Evolutionary conservation across 768 basidiomycete species (phyloP).

Genomic region (Nidularia sp.): DNA sequence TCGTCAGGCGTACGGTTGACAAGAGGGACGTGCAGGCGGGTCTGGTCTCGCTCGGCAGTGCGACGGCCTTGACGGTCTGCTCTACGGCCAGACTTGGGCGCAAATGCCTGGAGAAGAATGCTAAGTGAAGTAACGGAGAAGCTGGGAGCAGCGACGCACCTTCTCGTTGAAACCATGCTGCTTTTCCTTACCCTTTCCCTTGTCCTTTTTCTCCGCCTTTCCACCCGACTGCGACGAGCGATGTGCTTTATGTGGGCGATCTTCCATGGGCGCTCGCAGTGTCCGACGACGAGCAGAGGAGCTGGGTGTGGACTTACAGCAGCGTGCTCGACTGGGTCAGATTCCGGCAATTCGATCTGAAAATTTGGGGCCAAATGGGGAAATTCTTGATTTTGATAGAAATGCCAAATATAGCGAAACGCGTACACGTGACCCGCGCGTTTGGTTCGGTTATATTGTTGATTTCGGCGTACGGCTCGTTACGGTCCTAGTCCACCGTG

Average conservation of each 20-base stretch:
- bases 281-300: background rate
- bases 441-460: slow-evolving; percentile 1
- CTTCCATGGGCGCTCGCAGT: slow-evolving; percentile 45
- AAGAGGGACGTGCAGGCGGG: slow-evolving; percentile 91
- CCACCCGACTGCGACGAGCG: slow-evolving; percentile 64
- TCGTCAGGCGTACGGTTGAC: slow-evolving; percentile 92
- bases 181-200: slow-evolving; percentile 65
- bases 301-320: background rate
- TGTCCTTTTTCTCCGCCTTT: slow-evolving; percentile 73
- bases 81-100: slow-evolving; percentile 82
- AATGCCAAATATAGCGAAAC: background rate
- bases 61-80: slow-evolving; percentile 89
- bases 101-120: slow-evolving; percentile 67
- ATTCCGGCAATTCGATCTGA: background rate
- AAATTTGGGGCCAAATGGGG: background rate
- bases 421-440: background rate
- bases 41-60: slow-evolving; percentile 91
- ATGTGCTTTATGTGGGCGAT: slow-evolving; percentile 81
- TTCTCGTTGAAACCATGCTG: slow-evolving; percentile 88
- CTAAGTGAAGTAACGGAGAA: background rate
- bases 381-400: background rate
- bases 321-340: background rate
- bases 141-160: slow-evolving; percentile 33
- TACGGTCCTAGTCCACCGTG: background rate
- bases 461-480: background rate